A percentile compares a stretch with the other conserved stretches of the same genome.
Conservation (phyloP, 2,329 filamentous ascomycete species). For the Diplocarpon mali region DNA sequence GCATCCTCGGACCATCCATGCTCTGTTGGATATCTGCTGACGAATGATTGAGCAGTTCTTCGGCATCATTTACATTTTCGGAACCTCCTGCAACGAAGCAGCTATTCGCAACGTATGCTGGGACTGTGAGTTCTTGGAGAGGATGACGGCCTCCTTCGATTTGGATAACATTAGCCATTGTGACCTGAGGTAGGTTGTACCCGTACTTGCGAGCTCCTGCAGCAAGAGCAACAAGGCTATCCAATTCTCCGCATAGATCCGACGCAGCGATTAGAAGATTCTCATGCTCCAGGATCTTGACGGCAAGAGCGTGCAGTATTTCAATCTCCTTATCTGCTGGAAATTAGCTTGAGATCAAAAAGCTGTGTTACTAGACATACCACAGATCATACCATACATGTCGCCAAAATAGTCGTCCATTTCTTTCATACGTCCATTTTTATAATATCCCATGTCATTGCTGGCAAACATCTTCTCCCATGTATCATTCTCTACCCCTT, state of each 20-base stretch:
- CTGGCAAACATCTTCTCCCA: conserved; percentile 76
- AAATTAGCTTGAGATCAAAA: conserved; percentile 6
- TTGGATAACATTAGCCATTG: conserved; percentile 54
- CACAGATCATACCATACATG: conserved; percentile 72
- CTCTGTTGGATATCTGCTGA: conserved; percentile 11
- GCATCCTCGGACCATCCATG: conserved; percentile 45
- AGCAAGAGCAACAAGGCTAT: conserved; percentile 72
- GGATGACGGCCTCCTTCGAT: conserved; percentile 77
- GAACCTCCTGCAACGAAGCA: conserved; percentile 55
- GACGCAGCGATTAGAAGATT: conserved; percentile 57
- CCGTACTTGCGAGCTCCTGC: conserved; percentile 65
- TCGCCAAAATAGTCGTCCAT: conserved; percentile 78
- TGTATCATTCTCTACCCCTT: conserved; percentile 39
- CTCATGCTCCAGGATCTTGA: conserved; percentile 59
- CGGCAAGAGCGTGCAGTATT: conserved; percentile 67
- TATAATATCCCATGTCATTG: conserved; percentile 68
- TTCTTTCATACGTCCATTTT: conserved; percentile 69
- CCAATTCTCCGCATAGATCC: conserved; percentile 74
- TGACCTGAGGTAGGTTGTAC: conserved; percentile 60
- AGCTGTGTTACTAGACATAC: conserved; percentile 34
- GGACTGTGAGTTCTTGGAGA: conserved; percentile 72
- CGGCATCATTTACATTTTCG: conserved; percentile 23
- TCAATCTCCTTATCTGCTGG: conserved; percentile 72
- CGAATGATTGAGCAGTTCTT: background rate
- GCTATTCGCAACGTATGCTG: conserved; percentile 74